A percentile compares a stretch with the other conserved stretches of the same genome.
Evolutionary conservation across 805 yeast species (phyloP).

Genomic region (Lachancea quebecensis): DNA sequence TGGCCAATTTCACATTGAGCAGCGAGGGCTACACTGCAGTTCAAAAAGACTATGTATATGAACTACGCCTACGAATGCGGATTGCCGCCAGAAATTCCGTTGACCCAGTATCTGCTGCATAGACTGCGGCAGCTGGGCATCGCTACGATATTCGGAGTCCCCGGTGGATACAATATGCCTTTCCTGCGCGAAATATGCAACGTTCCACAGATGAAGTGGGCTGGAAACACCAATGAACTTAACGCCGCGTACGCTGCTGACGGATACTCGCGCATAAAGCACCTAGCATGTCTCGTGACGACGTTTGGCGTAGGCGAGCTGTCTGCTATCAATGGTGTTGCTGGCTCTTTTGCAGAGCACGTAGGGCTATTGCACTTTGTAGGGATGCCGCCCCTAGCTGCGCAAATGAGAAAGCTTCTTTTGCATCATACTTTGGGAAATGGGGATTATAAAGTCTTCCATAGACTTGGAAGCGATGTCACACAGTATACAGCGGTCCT

Average conservation of each 20-base stretch:
- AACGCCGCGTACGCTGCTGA: slow-evolving; percentile 89
- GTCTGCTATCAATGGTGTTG: slow-evolving; percentile 74
- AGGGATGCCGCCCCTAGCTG: slow-evolving; percentile 56
- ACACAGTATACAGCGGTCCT: slow-evolving; percentile 49
- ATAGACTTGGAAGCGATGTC: slow-evolving; percentile 39
- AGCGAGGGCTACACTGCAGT: no score
- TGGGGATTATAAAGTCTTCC: slow-evolving; percentile 45
- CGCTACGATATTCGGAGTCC: slow-evolving; percentile 62
- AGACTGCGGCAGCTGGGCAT: slow-evolving; percentile 47
- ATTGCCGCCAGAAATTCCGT: slow-evolving; percentile 3
- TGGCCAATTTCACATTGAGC: no score
- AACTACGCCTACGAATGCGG: slow-evolving; percentile 4
- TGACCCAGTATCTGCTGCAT: slow-evolving; percentile 60
- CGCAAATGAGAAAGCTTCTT: slow-evolving; percentile 31
- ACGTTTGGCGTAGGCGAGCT: slow-evolving; percentile 91
- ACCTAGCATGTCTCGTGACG: slow-evolving; percentile 33
- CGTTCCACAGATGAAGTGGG: slow-evolving; percentile 45
- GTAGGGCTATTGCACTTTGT: slow-evolving; percentile 81
- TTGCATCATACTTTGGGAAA: slow-evolving; percentile 26
- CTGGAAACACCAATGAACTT: slow-evolving; percentile 82
- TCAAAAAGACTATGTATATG: not conserved
- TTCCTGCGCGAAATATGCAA: slow-evolving; percentile 59
- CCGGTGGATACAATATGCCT: slow-evolving; percentile 65
- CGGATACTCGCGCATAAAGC: slow-evolving; percentile 62
- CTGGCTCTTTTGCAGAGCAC: slow-evolving; percentile 78